These are phyloP conservation scores for Pichia rugopelliculosa DNA, from an alignment of 805 yeast species.

Conservation along the genomic window DNA sequence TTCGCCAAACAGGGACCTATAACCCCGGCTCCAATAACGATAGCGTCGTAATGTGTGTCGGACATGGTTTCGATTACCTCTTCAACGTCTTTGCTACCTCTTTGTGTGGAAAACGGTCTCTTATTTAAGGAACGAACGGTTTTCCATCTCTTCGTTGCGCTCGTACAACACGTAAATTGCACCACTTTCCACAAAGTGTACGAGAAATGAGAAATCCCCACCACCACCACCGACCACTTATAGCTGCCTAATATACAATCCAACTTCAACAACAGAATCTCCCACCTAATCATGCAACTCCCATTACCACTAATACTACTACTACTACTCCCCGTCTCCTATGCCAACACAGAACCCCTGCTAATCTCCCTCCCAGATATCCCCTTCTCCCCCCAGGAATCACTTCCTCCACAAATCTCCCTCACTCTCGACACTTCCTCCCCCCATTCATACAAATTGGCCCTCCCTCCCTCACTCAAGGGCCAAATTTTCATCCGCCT, in stretches of 20 bases:
- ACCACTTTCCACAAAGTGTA: background rate
- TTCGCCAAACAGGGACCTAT: slow-evolving; percentile 92
- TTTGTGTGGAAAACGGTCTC: no score
- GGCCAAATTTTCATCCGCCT: background rate
- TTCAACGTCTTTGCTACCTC: no score
- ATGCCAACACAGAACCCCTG: background rate
- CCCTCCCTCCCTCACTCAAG: background rate
- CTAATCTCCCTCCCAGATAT: background rate
- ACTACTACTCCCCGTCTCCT: background rate
- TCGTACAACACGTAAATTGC: background rate
- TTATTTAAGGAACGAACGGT: no score
- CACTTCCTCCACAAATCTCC: background rate
- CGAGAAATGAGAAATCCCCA: background rate
- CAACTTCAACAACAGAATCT: no score
- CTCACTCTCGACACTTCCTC: background rate
- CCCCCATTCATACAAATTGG: background rate
- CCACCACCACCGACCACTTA: no score
- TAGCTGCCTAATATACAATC: no score
- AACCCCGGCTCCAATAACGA: slow-evolving; percentile 98
- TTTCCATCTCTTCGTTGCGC: background rate
- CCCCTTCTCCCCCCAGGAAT: background rate
- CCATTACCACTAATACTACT: no score
- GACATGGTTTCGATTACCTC: background rate
- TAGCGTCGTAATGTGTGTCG: slow-evolving; percentile 53
- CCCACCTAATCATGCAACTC: background rate